Evolutionary conservation across 2,329 filamentous ascomycete genomes (phyloP).

Genomic region (Penicillium griseofulvum): DNA sequence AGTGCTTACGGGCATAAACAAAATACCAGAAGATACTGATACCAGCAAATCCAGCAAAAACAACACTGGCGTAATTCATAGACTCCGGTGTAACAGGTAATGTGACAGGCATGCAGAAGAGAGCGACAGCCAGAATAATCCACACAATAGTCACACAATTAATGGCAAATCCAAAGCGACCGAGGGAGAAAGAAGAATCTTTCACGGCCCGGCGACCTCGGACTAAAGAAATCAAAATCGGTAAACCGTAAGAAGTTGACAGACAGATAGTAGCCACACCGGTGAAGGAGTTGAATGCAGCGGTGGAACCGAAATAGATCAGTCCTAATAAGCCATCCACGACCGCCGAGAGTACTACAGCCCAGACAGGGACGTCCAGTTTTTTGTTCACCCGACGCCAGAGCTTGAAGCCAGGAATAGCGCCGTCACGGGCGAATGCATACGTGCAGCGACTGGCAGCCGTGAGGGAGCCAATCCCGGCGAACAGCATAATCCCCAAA

Average conservation of each 20-base stretch:
- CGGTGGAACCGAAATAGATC: slow-evolving; percentile 75
- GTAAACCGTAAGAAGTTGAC: slow-evolving; percentile 71
- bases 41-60: slow-evolving; percentile 61
- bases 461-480: slow-evolving; percentile 71
- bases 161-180: slow-evolving; percentile 65
- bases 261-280: slow-evolving; percentile 78
- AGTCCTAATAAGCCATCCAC: slow-evolving; percentile 70
- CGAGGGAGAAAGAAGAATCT: slow-evolving; percentile 66
- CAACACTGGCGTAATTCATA: slow-evolving; percentile 68
- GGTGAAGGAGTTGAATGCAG: slow-evolving; percentile 77
- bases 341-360: slow-evolving; percentile 64
- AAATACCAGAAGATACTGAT: slow-evolving; percentile 65
- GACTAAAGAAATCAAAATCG: slow-evolving; percentile 68
- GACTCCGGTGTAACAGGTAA: slow-evolving; percentile 55
- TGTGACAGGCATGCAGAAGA: slow-evolving; percentile 73
- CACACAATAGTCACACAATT: slow-evolving; percentile 68
- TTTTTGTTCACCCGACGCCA: slow-evolving; percentile 65
- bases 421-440: slow-evolving; percentile 72
- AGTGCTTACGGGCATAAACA: slow-evolving; percentile 60
- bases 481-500: slow-evolving; percentile 73
- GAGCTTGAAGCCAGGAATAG: slow-evolving; percentile 66
- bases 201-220: slow-evolving; percentile 65
- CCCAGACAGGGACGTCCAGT: slow-evolving; percentile 69
- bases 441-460: slow-evolving; percentile 73
- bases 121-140: slow-evolving; percentile 66